These are phyloP conservation scores for Heritiera fomes DNA, from an alignment of 345 rosid species.

Conservation along the genomic window DNA sequence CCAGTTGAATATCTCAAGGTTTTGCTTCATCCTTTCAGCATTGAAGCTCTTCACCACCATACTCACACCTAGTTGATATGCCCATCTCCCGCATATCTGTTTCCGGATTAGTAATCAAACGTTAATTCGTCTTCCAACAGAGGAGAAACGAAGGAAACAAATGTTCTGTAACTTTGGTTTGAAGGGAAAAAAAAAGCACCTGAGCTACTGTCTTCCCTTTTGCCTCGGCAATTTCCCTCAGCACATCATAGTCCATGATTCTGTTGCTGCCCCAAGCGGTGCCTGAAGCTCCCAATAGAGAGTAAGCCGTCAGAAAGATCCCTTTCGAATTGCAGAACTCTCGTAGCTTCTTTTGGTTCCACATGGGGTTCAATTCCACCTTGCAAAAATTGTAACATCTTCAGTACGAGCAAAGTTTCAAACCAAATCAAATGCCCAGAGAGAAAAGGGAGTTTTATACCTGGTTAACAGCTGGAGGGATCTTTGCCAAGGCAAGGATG, in stretches of 20 bases:
- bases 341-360: slow-evolving; percentile 69
- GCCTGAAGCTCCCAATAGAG: slow-evolving; percentile 64
- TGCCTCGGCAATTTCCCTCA: slow-evolving; percentile 58
- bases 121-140: background rate
- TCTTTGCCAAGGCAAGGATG: slow-evolving; percentile 57
- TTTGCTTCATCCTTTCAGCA: slow-evolving; percentile 54
- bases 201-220: slow-evolving; percentile 74
- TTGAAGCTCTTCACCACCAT: slow-evolving; percentile 63
- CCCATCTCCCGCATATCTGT: slow-evolving; percentile 72
- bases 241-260: slow-evolving; percentile 57
- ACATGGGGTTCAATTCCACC: slow-evolving; percentile 57
- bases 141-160: too few relatives aligned
- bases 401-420: too few relatives aligned
- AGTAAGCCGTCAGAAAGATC: slow-evolving; percentile 54
- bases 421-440: background rate
- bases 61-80: slow-evolving; percentile 48
- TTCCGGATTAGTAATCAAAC: background rate
- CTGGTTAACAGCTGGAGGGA: slow-evolving; percentile 79
- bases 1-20: slow-evolving; percentile 62
- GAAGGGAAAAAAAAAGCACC: slow-evolving; percentile 26
- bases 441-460: slow-evolving; percentile 27
- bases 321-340: slow-evolving; percentile 59
- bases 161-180: background rate
- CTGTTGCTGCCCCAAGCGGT: slow-evolving; percentile 61
- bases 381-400: background rate